Conservation (phyloP, 106 monocot species). For the Platanthera zijinensis region DNA sequence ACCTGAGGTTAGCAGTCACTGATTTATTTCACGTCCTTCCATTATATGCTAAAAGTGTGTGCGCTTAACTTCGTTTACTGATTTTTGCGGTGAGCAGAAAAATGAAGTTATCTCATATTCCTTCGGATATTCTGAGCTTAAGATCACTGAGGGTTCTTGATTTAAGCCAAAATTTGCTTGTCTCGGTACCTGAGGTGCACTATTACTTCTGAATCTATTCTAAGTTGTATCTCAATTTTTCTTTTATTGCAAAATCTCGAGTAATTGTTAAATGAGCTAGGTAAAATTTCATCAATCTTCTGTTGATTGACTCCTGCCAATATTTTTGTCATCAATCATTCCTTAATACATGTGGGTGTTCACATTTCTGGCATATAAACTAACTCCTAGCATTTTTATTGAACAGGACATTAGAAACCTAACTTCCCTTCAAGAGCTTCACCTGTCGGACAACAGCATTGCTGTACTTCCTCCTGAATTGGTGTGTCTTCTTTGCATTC, state of each 20-base stretch:
- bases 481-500: conserved; percentile 29
- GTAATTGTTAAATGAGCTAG: not conserved
- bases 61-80: conserved; percentile 1
- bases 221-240: not conserved
- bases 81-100: conserved; percentile 40
- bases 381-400: not conserved
- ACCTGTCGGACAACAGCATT: conserved; percentile 78
- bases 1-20: conserved; percentile 52
- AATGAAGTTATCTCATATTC: conserved; percentile 58
- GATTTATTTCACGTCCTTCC: not conserved
- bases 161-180: conserved; percentile 72
- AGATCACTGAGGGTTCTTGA: conserved; percentile 55
- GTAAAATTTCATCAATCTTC: not conserved
- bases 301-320: not conserved
- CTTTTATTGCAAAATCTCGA: not conserved
- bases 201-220: not conserved
- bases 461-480: conserved; percentile 74
- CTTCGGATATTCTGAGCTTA: conserved; percentile 44
- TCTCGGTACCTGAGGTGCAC: conserved; percentile 58
- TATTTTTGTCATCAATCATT: not conserved
- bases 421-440: conserved; percentile 65
- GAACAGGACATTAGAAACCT: conserved; percentile 70
- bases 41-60: not conserved
- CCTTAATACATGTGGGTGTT: not conserved
- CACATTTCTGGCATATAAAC: not conserved